These are phyloP conservation scores for Beta vulgaris DNA, from an alignment of 148 eudicot genomes.

Conservation along the genomic window DNA sequence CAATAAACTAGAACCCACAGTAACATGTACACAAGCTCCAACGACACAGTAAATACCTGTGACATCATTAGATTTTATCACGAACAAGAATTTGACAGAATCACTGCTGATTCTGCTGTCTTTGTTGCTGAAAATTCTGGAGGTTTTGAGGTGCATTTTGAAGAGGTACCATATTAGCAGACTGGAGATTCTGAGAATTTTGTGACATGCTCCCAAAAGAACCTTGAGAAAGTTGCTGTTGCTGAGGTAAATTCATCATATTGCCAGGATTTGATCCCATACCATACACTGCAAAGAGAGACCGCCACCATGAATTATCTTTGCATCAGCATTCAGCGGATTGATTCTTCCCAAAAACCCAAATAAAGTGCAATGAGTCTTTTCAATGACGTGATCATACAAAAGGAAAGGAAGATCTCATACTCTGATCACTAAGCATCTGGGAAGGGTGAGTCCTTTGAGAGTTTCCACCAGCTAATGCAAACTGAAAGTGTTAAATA, in stretches of 20 bases:
- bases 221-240: conserved; percentile 62
- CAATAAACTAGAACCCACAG: neutral
- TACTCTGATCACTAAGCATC: conserved; percentile 86
- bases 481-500: conserved; percentile 45
- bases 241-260: conserved; percentile 80
- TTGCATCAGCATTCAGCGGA: too few relatives aligned
- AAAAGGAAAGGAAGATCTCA: conserved; percentile 20
- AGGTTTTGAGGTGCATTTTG: conserved; percentile 65
- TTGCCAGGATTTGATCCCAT: conserved; percentile 73
- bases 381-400: neutral
- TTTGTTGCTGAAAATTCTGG: conserved; percentile 87
- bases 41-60: neutral
- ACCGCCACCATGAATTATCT: neutral
- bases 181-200: conserved; percentile 68
- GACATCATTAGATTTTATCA: neutral
- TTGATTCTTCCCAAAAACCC: neutral
- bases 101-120: conserved; percentile 78
- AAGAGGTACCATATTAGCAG: conserved; percentile 51
- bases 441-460: conserved; percentile 69
- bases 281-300: conserved; percentile 55
- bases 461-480: conserved; percentile 60
- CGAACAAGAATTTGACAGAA: neutral
- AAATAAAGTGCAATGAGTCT: neutral
- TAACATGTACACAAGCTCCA: neutral
- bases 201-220: conserved; percentile 73